Conservation (phyloP, 345 rosid species). For the Hibiscus syriacus region DNA sequence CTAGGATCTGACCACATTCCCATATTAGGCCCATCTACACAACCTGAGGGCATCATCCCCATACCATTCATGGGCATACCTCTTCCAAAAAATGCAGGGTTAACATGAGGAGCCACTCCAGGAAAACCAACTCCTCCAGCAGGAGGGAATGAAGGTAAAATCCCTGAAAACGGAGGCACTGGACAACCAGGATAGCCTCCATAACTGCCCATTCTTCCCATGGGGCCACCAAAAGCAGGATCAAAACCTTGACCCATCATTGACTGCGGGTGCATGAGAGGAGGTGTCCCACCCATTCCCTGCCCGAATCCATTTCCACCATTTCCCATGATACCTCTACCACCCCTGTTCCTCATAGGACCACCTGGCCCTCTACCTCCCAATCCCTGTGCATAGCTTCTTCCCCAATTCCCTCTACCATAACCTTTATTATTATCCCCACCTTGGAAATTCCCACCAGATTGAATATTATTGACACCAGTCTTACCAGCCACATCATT, state of each 20-base stretch:
- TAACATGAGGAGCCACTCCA: slow-evolving; percentile 3
- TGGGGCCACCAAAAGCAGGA: too few relatives aligned
- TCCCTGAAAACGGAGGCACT: neutral
- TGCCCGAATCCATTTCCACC: too few relatives aligned
- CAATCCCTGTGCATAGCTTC: neutral
- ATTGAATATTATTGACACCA: neutral
- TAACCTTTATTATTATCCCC: slow-evolving; percentile 4
- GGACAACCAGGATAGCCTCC: neutral
- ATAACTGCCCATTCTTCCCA: slow-evolving; percentile 1
- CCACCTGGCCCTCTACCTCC: too few relatives aligned
- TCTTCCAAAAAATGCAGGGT: slow-evolving; percentile 2
- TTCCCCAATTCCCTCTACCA: slow-evolving; percentile 4
- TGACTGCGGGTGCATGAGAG: too few relatives aligned
- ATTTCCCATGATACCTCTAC: too few relatives aligned
- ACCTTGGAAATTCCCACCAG: neutral
- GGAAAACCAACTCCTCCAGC: slow-evolving; percentile 2
- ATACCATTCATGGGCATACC: too few relatives aligned
- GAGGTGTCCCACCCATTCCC: neutral
- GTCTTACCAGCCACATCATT: neutral
- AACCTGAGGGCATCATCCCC: too few relatives aligned
- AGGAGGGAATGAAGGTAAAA: neutral
- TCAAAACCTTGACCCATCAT: neutral
- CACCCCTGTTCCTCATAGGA: too few relatives aligned
- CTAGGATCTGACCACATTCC: too few relatives aligned
- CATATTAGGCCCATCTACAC: too few relatives aligned